Percentiles rank a stretch among this genome's conserved stretches.
Conservation (phyloP, 2,329 filamentous ascomycete genomes). For the Pestalotiopsis sp. region DNA sequence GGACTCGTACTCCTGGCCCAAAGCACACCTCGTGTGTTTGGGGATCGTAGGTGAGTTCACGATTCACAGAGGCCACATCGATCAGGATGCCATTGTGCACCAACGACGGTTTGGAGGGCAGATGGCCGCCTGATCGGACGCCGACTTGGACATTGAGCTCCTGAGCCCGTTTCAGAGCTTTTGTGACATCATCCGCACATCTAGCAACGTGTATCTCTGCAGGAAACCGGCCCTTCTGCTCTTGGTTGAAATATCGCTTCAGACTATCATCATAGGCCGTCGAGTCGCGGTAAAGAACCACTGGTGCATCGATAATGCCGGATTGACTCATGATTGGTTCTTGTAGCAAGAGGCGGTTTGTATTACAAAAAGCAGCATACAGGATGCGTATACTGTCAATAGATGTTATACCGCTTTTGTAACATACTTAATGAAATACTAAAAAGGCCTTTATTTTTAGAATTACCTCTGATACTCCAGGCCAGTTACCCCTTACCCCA, state of each 20-base stretch:
- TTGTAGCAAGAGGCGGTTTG: neutral
- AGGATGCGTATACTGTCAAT: neutral
- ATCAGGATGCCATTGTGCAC: conserved; percentile 22
- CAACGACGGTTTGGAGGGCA: conserved; percentile 18
- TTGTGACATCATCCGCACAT: neutral
- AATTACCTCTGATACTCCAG: too few relatives aligned
- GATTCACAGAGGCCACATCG: conserved; percentile 21
- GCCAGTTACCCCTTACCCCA: too few relatives aligned
- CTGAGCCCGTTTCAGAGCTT: neutral
- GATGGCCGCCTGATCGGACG: conserved; percentile 23
- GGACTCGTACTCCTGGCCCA: conserved; percentile 21
- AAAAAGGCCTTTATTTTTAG: too few relatives aligned
- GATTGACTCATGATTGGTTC: neutral
- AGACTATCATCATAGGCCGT: conserved; percentile 2
- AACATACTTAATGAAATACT: neutral
- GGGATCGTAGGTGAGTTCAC: conserved; percentile 18
- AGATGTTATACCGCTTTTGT: too few relatives aligned
- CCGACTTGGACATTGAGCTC: conserved; percentile 12
- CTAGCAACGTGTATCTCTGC: neutral
- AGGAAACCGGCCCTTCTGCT: conserved; percentile 1
- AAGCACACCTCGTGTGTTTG: conserved; percentile 18
- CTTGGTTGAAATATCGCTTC: conserved; percentile 1
- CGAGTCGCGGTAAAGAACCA: conserved; percentile 3
- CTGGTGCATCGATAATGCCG: neutral
- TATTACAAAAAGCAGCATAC: neutral